These are phyloP conservation scores for Mortierella sp. DNA, from an alignment of 371 early-diverging fungal genomes.

Conservation along the genomic window DNA sequence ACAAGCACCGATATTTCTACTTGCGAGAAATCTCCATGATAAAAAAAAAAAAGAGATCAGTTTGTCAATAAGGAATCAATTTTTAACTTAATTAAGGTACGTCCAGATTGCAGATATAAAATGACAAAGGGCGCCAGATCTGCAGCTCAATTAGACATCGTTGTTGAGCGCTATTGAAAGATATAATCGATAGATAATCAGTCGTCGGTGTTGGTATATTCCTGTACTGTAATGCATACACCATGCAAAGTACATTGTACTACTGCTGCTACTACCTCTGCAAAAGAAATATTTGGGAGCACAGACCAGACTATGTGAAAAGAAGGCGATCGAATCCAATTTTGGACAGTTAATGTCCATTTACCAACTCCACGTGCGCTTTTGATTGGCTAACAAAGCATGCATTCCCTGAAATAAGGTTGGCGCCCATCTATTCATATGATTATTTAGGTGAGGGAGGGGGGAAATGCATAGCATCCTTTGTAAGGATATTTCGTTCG, in stretches of 20 bases:
- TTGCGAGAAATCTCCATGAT: too few species aligned
- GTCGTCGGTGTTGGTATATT: too few species aligned
- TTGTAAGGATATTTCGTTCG: not conserved
- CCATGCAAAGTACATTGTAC: not conserved
- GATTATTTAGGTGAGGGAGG: not conserved
- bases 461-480: not conserved
- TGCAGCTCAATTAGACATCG: too few species aligned
- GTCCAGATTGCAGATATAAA: too few species aligned
- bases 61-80: too few species aligned
- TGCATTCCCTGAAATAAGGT: not conserved
- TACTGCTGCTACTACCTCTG: not conserved
- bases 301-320: not conserved
- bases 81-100: too few species aligned
- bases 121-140: too few species aligned
- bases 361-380: slow-evolving; percentile 26
- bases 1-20: too few species aligned
- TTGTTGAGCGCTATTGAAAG: too few species aligned
- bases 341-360: slow-evolving; percentile 25
- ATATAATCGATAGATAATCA: too few species aligned
- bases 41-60: too few species aligned
- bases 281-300: not conserved
- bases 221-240: too few species aligned
- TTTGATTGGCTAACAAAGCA: slow-evolving; percentile 22
- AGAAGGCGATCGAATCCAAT: not conserved
- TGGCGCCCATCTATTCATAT: slow-evolving; percentile 9